These are phyloP conservation scores for Talaromyces trachyspermus DNA, from an alignment of 495 filamentous ascomycete genomes.

Conservation along the genomic window DNA sequence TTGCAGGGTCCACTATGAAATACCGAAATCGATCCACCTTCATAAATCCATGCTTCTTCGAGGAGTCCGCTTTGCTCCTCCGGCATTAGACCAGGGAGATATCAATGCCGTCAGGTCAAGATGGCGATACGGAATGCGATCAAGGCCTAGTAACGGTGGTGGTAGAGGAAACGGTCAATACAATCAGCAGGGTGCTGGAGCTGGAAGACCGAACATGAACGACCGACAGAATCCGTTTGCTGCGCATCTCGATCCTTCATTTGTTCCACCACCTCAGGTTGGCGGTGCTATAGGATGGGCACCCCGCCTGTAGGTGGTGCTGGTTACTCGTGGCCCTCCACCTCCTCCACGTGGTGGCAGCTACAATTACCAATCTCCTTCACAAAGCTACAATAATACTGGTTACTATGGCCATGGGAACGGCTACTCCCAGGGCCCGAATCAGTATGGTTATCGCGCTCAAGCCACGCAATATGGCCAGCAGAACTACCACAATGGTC, in stretches of 20 bases:
- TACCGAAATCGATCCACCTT: constrained; percentile 58
- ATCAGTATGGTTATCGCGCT: constrained; percentile 23
- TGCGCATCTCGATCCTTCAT: constrained; percentile 45
- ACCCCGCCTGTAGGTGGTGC: constrained; percentile 27
- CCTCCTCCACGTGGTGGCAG: constrained; percentile 34
- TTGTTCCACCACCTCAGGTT: constrained; percentile 28
- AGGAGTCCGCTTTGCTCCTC: constrained; percentile 63
- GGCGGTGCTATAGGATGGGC: constrained; percentile 33
- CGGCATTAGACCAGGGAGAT: constrained; percentile 66
- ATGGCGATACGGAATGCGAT: constrained; percentile 58
- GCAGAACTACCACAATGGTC: constrained; percentile 15
- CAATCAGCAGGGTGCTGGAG: constrained; percentile 24
- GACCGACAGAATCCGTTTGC: constrained; percentile 48
- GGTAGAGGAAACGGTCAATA: constrained; percentile 47
- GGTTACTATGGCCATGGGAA: constrained; percentile 17
- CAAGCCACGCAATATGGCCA: constrained; percentile 14
- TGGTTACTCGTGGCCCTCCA: constrained; percentile 32
- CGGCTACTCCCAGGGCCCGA: constrained; percentile 21
- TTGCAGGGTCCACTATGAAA: constrained; percentile 75
- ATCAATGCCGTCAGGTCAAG: constrained; percentile 59
- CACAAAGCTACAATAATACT: constrained; percentile 19
- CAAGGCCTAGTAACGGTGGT: constrained; percentile 43
- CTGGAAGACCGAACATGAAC: constrained; percentile 7
- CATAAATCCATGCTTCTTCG: constrained; percentile 95
- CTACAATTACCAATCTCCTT: constrained; percentile 19